Conservation (phyloP, 352 stramenopile genomes). For the Phytopythium aichiense region DNA sequence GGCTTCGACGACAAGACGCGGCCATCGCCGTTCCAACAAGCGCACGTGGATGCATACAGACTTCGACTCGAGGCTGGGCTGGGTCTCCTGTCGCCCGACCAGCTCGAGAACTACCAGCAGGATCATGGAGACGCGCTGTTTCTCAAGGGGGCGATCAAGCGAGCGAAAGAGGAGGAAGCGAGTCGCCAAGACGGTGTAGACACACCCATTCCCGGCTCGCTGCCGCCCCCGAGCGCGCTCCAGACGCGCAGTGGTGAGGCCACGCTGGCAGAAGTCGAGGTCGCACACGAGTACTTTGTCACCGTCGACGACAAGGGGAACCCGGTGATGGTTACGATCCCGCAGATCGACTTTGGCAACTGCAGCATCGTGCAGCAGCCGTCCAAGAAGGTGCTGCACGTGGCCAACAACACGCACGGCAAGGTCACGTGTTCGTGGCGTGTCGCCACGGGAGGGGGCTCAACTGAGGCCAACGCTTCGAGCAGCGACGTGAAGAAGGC, state of each 20-base stretch:
- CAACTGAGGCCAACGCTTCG: constrained; percentile 1
- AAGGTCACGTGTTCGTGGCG: constrained; percentile 83
- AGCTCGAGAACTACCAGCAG: constrained; percentile 72
- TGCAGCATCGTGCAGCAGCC: constrained; percentile 50
- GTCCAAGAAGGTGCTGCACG: constrained; percentile 64
- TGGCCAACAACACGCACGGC: constrained; percentile 85
- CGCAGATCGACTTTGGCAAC: constrained; percentile 79
- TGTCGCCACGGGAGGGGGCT: constrained; percentile 31
- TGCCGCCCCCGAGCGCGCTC: constrained; percentile 32
- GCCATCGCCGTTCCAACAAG: constrained; percentile 88
- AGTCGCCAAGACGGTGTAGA: constrained; percentile 5
- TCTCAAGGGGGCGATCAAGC: constrained; percentile 43
- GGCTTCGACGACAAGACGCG: constrained; percentile 86
- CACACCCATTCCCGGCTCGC: not conserved
- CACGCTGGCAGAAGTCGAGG: constrained; percentile 59
- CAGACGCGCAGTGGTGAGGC: constrained; percentile 85
- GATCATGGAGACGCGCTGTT: constrained; percentile 70
- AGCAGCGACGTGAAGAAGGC: constrained; percentile 7
- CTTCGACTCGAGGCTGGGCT: constrained; percentile 47
- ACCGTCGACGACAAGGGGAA: constrained; percentile 55
- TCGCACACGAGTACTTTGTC: constrained; percentile 86
- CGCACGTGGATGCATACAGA: constrained; percentile 88
- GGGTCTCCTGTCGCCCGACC: constrained; percentile 71
- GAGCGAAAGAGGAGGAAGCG: constrained; percentile 16
- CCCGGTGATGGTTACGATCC: constrained; percentile 34